Conservation (phyloP, 352 stramenopile genomes). For the Phytopythium sindhum region DNA sequence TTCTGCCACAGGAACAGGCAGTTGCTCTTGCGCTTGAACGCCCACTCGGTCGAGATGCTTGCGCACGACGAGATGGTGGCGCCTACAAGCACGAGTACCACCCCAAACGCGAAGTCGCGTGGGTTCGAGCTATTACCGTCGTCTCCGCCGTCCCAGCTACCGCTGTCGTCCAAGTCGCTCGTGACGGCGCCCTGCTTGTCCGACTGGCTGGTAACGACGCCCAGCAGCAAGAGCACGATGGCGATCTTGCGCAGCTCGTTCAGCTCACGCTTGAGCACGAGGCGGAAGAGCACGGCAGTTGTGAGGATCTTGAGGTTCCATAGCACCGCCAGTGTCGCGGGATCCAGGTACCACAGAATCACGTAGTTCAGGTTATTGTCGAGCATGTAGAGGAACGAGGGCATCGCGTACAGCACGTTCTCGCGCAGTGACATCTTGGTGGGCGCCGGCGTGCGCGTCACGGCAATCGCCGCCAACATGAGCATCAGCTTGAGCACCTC, state of each 20-base stretch:
- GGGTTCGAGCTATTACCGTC: conserved; percentile 17
- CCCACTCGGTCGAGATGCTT: conserved; percentile 83
- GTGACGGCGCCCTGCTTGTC: conserved; percentile 33
- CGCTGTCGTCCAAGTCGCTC: conserved; percentile 5
- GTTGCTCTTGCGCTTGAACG: conserved; percentile 75
- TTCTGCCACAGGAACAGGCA: conserved; percentile 85
- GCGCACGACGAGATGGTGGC: conserved; percentile 80
- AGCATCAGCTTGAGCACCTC: conserved; percentile 78
- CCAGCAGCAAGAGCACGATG: conserved; percentile 71
- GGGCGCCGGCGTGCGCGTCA: conserved; percentile 33
- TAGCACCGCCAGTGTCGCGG: conserved; percentile 79
- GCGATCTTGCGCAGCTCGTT: conserved; percentile 73
- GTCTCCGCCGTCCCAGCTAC: conserved; percentile 9
- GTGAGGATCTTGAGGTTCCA: conserved; percentile 90
- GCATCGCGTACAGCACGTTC: conserved; percentile 71
- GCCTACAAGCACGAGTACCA: conserved; percentile 67
- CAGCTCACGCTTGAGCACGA: conserved; percentile 71
- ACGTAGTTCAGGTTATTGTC: conserved; percentile 89
- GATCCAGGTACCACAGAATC: conserved; percentile 84
- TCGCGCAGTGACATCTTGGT: conserved; percentile 47
- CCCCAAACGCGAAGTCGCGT: conserved; percentile 34
- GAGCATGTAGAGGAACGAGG: conserved; percentile 83
- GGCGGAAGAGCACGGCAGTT: conserved; percentile 78
- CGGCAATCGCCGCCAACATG: conserved; percentile 38
- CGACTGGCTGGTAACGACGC: conserved; percentile 78